Evolutionary conservation across 306 rosid genomes (phyloP).

Genomic region (Rubus idaeus): DNA sequence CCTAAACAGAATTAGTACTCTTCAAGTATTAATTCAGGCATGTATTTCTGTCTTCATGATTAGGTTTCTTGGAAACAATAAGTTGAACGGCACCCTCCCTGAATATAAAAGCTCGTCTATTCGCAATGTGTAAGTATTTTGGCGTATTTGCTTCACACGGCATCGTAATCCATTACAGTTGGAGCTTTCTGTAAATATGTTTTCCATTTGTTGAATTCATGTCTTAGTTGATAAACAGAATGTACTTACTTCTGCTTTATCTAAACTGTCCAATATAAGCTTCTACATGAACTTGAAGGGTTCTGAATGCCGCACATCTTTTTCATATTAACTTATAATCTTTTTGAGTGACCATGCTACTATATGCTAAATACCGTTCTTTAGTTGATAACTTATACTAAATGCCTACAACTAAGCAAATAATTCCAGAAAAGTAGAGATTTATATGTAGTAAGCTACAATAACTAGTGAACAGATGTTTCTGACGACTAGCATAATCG

Average conservation of each 20-base stretch:
- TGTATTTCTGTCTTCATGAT: constrained; percentile 8
- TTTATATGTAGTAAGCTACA: neutral
- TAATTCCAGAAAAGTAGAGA: neutral
- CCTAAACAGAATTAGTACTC: constrained; percentile 1
- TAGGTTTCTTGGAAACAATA: constrained; percentile 85
- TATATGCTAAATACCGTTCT: neutral
- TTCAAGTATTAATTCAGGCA: constrained; percentile 14
- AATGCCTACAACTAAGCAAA: neutral
- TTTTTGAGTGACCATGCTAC: neutral
- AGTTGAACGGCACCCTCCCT: constrained; percentile 61
- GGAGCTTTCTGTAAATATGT: constrained; percentile 4
- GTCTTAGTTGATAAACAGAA: neutral
- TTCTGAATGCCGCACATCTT: neutral
- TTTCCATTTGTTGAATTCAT: neutral
- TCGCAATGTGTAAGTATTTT: constrained; percentile 51
- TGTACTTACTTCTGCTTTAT: neutral
- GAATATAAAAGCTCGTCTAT: constrained; percentile 43
- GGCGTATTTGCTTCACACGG: neutral
- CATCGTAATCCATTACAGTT: neutral
- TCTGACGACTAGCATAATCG: neutral
- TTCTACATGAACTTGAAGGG: neutral
- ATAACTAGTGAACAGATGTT: neutral
- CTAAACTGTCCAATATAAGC: neutral
- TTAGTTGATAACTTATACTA: neutral
- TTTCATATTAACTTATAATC: neutral